phyloP scores from a whole-genome alignment of 2,329 filamentous ascomycete species.

The Thermothelomyces thermophilus region DNA sequence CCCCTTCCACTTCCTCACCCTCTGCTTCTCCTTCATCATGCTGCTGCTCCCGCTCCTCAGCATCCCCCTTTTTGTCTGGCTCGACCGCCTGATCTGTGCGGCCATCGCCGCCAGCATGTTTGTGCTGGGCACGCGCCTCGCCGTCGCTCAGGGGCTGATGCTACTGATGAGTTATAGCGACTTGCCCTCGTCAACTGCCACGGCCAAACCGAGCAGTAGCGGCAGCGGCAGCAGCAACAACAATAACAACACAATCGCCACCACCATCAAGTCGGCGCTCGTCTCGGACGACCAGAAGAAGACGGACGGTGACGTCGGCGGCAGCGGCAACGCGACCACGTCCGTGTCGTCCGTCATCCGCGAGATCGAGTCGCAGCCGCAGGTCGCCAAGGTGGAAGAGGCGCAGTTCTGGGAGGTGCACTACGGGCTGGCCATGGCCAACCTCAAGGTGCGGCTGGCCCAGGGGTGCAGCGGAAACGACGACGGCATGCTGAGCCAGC shows the following conservation, averaged over 20 bases:
- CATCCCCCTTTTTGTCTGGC: slow-evolving; percentile 71
- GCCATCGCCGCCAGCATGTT: slow-evolving; percentile 87
- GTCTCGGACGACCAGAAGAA: no score
- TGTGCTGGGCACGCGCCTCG: slow-evolving; percentile 72
- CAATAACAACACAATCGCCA: background rate
- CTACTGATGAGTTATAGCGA: slow-evolving; percentile 82
- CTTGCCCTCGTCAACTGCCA: slow-evolving; percentile 15
- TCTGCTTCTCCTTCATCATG: slow-evolving; percentile 70
- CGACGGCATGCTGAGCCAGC: slow-evolving; percentile 62
- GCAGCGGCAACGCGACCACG: slow-evolving; percentile 25
- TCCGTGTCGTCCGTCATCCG: slow-evolving; percentile 67
- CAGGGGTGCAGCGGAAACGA: slow-evolving; percentile 35
- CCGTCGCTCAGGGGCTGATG: slow-evolving; percentile 84
- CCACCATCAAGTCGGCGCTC: background rate
- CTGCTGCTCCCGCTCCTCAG: slow-evolving; percentile 76
- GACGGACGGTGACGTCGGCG: no score
- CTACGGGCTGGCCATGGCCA: slow-evolving; percentile 94
- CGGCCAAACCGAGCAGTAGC: background rate
- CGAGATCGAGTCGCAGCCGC: slow-evolving; percentile 76
- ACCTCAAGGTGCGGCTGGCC: slow-evolving; percentile 69
- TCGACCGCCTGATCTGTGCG: slow-evolving; percentile 76
- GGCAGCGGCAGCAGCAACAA: background rate
- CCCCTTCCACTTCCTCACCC: slow-evolving; percentile 87
- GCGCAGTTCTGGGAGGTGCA: slow-evolving; percentile 98
- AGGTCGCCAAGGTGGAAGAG: slow-evolving; percentile 73